These are phyloP conservation scores for Mycena galopus DNA, from an alignment of 768 basidiomycete genomes.

Conservation along the genomic window DNA sequence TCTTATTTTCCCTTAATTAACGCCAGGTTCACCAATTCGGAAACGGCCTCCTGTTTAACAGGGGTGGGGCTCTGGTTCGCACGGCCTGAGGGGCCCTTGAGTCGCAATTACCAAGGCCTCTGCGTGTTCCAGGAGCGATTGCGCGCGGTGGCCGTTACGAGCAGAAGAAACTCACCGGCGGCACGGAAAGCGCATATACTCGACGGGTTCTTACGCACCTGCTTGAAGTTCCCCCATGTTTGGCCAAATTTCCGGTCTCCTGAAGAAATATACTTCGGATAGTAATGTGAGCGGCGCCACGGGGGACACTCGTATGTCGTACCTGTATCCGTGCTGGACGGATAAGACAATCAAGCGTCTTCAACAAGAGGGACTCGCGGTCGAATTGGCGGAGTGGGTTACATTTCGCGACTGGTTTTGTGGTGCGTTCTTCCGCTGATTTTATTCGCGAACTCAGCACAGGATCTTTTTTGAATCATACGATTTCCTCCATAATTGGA, in stretches of 20 bases:
- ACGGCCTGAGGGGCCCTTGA: no score
- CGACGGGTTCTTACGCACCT: not conserved
- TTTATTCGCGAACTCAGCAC: no score
- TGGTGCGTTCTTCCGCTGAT: no score
- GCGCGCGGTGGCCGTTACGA: constrained; percentile 10
- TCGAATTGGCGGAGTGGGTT: no score
- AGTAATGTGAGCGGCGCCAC: not conserved
- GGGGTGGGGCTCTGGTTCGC: no score
- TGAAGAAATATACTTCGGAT: constrained; percentile 5
- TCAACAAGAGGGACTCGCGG: no score
- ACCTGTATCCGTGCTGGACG: no score
- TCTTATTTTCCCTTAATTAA: no score
- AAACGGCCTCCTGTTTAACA: no score
- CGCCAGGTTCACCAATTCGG: no score
- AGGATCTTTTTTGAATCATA: not conserved
- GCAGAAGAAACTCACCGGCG: constrained; percentile 2
- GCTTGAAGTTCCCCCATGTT: constrained; percentile 6
- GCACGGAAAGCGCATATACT: constrained; percentile 16
- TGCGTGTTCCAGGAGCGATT: not conserved
- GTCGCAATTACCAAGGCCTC: not conserved
- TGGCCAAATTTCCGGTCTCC: not conserved
- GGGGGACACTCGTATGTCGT: not conserved
- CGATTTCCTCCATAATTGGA: not conserved
- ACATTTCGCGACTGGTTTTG: no score
- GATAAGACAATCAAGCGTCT: no score